Conservation (phyloP, 2,329 filamentous ascomycete genomes). For the Trichoderma endophyticum region DNA sequence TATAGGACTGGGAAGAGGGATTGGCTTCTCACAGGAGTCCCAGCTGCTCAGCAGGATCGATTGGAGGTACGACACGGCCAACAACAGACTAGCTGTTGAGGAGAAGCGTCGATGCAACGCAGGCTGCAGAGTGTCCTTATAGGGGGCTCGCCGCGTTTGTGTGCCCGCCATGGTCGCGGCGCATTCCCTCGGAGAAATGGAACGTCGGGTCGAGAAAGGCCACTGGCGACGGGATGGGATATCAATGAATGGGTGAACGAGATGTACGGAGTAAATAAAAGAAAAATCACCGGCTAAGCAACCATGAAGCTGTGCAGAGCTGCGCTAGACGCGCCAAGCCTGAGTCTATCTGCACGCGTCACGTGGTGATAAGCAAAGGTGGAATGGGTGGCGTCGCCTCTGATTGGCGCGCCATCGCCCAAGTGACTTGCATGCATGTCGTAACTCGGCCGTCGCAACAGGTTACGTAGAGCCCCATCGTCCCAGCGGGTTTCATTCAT, state of each 20-base stretch:
- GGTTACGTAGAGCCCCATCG: constrained; percentile 30
- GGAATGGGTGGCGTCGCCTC: constrained; percentile 17
- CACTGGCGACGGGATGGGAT: not conserved
- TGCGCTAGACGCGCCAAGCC: constrained; percentile 23
- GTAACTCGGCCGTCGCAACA: constrained; percentile 17
- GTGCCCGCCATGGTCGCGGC: constrained; percentile 49
- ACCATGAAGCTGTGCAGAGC: constrained; percentile 21
- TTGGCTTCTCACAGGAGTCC: constrained; percentile 58
- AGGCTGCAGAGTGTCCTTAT: constrained; percentile 89
- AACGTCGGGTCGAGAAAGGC: not conserved
- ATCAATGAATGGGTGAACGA: not conserved
- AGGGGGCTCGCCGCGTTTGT: constrained; percentile 58
- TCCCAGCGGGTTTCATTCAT: not conserved
- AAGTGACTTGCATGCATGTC: constrained; percentile 15
- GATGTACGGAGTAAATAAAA: constrained; percentile 30
- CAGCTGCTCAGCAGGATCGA: constrained; percentile 68
- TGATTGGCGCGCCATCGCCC: constrained; percentile 18
- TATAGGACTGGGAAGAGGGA: not conserved
- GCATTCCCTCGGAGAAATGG: constrained; percentile 36
- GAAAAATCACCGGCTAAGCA: constrained; percentile 35
- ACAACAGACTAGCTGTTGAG: constrained; percentile 66
- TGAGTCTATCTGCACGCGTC: constrained; percentile 22
- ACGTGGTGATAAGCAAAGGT: constrained; percentile 29
- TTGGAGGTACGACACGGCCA: constrained; percentile 70
- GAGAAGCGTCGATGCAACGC: constrained; percentile 84